Conservation (phyloP, 352 stramenopile species). For the Phytophthora cryptogea region DNA sequence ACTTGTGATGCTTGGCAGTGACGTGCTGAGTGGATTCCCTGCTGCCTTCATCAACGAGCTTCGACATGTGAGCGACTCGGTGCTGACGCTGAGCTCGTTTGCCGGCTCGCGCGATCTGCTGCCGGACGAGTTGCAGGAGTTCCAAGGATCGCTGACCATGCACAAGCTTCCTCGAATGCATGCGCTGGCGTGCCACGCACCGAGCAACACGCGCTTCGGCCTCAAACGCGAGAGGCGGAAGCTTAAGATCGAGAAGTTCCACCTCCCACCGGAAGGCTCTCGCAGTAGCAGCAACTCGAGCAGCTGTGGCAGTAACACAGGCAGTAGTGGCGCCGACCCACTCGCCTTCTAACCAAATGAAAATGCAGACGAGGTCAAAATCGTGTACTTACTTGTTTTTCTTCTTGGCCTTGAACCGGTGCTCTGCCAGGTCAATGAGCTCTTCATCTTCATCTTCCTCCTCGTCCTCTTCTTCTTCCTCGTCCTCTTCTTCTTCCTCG, state of each 20-base stretch:
- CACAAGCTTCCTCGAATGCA: constrained; percentile 64
- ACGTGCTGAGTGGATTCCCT: constrained; percentile 31
- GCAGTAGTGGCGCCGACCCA: constrained; percentile 19
- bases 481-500: constrained; percentile 9
- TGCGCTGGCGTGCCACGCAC: constrained; percentile 53
- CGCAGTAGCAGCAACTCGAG: constrained; percentile 37
- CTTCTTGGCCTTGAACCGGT: constrained; percentile 44
- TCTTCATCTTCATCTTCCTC: constrained; percentile 13
- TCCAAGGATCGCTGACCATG: constrained; percentile 61
- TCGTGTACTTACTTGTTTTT: constrained; percentile 15
- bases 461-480: constrained; percentile 14
- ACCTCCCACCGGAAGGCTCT: constrained; percentile 68
- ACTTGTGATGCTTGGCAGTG: constrained; percentile 33
- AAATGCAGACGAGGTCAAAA: no score
- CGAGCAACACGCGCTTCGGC: constrained; percentile 61
- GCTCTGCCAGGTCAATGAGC: constrained; percentile 32
- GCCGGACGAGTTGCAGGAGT: constrained; percentile 60
- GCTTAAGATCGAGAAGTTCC: constrained; percentile 81
- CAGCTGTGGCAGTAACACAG: constrained; percentile 4
- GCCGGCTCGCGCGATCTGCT: constrained; percentile 59
- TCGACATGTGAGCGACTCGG: constrained; percentile 61
- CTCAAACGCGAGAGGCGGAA: constrained; percentile 72
- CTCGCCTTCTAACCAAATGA: constrained; percentile 24
- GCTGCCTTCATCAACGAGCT: constrained; percentile 46
- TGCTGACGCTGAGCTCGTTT: constrained; percentile 63